Base-by-base conservation (phyloP, 371 early-diverging fungal genomes). In the Rhizopus stolonifer region DNA sequence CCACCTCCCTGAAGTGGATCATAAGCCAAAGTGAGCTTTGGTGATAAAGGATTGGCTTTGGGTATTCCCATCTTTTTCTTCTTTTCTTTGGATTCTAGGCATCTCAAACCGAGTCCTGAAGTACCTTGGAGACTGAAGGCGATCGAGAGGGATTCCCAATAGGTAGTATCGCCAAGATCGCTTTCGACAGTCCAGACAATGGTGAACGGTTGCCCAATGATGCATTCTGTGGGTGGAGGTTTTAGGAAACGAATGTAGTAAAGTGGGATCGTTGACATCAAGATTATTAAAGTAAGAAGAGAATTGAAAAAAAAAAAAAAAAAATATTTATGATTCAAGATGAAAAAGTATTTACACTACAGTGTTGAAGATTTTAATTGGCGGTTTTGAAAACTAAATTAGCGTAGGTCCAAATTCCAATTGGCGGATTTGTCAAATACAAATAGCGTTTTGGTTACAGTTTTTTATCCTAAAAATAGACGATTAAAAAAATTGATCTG, bases 171-270 rank as follows among this genome's bases (percentile, higher is more conserved):
- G 17, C 72, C 72, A 0, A 78, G 56, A 67, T 78, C 79, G 19
- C 61, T 78, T 29, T 69, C 65, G n/a, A 74, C 56, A 6, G 68
- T 70, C 75, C 74, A 72, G 11, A 70, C 74, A 18, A 78, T 60
- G 6, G 55, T 62, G 38, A 78, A 78, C n/a, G 64, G 65, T 38
- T 74, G 67, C 0, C 62, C 60, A 1, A 64, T 26, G 3, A 46
- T 10, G 9, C 52, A 42, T n/a, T 45, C 47, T 3, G 53, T 60
- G 8, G 79, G 79, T 25, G 75, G 75, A 39, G 70, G 70, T 47
- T 78, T 78, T 13, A 70, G 51, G 23, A 74, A 67, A 1, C 69
- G 68, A 46, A 74, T 61, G 33, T 78, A 78, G 26, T 61, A 63
- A 5, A 72, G 14, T 13, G 65, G 60, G n/a, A n/a, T n/a, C n/a